A percentile compares a stretch with the other conserved stretches of the same genome.
Evolutionary conservation across 2,329 filamentous ascomycete species (phyloP).

Genomic region (Ceratocystis lukuohia): DNA sequence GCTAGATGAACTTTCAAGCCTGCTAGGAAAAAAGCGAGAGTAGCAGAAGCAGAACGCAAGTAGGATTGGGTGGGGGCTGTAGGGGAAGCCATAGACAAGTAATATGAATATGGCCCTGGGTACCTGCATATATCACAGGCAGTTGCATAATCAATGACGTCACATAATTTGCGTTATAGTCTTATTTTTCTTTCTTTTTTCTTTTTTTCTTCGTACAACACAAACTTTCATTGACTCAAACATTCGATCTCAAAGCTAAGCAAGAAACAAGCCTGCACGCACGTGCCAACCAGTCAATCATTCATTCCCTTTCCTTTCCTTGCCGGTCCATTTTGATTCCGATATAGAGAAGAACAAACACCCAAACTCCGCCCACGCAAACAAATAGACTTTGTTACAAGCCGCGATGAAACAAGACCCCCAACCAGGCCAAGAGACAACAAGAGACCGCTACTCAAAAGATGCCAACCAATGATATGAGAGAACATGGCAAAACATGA

Average conservation of each 20-base stretch:
- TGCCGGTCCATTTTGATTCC: not conserved
- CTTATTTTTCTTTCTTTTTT: too few relatives aligned
- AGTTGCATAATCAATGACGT: slow-evolving; percentile 5
- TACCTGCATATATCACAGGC: not conserved
- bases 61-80: not conserved
- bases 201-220: too few relatives aligned
- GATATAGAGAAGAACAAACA: slow-evolving; percentile 2
- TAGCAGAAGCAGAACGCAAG: slow-evolving; percentile 14
- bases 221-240: not conserved
- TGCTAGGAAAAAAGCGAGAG: slow-evolving; percentile 38
- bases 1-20: slow-evolving; percentile 62
- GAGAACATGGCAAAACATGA: not conserved
- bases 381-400: not conserved
- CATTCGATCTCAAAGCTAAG: not conserved
- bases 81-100: not conserved
- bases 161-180: not conserved
- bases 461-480: not conserved
- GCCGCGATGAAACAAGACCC: not conserved
- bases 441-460: slow-evolving; percentile 1
- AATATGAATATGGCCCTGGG: not conserved
- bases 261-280: not conserved
- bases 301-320: not conserved
- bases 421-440: not conserved
- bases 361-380: slow-evolving; percentile 1
- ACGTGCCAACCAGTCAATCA: not conserved